These are phyloP conservation scores for Gracilaria gracilis DNA, from an alignment of 23 red algal genomes.

Conservation along the genomic window DNA sequence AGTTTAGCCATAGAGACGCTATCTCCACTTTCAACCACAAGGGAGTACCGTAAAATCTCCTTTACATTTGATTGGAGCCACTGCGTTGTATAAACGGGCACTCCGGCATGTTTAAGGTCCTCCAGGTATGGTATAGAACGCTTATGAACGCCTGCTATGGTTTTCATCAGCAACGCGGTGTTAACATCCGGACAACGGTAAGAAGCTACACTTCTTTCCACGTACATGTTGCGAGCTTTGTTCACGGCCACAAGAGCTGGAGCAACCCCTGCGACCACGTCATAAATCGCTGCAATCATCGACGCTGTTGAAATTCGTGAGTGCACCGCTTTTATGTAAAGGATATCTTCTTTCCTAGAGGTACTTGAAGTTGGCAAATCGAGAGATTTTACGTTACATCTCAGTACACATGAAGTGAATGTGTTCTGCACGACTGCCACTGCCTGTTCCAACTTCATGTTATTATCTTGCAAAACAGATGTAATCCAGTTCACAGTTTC, in stretches of 20 bases:
- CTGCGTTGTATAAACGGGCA: neutral
- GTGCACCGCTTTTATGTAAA: neutral
- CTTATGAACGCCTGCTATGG: neutral
- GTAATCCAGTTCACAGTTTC: neutral
- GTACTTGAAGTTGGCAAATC: neutral
- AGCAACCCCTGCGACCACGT: neutral
- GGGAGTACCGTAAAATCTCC: neutral
- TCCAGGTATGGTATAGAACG: slow-evolving; percentile 4
- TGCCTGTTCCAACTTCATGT: neutral
- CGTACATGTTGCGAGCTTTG: neutral
- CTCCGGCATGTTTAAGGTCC: neutral
- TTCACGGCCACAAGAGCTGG: slow-evolving; percentile 13
- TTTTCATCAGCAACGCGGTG: neutral
- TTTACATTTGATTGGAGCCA: neutral
- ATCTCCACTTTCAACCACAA: neutral
- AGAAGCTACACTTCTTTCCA: neutral
- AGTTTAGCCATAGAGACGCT: neutral
- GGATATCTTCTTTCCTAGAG: neutral
- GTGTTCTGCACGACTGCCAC: neutral
- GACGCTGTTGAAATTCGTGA: neutral
- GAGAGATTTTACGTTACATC: neutral
- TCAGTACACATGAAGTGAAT: neutral
- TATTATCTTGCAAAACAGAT: neutral
- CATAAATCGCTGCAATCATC: neutral
- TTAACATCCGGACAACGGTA: neutral